Evolutionary conservation across 345 rosid genomes (phyloP), one percentile per base, ranked within the genome.

Genomic region (Trapa incisa): DNA sequence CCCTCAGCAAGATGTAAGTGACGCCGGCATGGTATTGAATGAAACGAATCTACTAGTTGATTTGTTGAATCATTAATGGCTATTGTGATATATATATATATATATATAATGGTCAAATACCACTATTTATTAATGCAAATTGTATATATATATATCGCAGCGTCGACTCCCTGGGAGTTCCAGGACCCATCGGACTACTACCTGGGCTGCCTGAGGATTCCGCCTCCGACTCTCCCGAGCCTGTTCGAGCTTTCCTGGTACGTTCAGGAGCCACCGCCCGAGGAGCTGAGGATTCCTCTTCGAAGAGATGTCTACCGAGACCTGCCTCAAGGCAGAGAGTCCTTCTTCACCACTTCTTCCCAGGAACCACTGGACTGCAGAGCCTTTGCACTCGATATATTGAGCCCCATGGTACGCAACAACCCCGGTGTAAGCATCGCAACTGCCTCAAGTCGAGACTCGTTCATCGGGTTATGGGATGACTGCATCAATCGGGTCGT

Each of bases 121-220:
- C 29, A 22, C 29, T 22, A 22, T 22, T 22, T 22, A 22, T 22
- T 22, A 22, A 22, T 22, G 29, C 29, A 22, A 17, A 50, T 15
- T 50, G 56, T 50, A 14, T 50, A 11, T n/a, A 0, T 17, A 22
- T 10, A 11, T 35, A 37, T 66, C 65, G 56, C 83, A 86, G 89
- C 96, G 71, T 57, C 83, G 60, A 69, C 95, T 43, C 77, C 84
- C 2, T 72, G 78, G 87, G 97, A 94, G 76, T 78, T 75, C 67
- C 97, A 89, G 83, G 99, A 94, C 53, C 97, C 97, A 72, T 84
- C 89, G 0, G 97, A 94, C 41, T 80, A 86, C 79, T 91, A 63
- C 81, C 39, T 89, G 45, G 84, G 86, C 5, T 85, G 93, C 65
- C 79, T 94, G 57, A 78, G 86, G 37, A 78, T 80, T 41, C 85